phyloP scores from a whole-genome alignment of 345 rosid genomes.

The Mercurialis annua region DNA sequence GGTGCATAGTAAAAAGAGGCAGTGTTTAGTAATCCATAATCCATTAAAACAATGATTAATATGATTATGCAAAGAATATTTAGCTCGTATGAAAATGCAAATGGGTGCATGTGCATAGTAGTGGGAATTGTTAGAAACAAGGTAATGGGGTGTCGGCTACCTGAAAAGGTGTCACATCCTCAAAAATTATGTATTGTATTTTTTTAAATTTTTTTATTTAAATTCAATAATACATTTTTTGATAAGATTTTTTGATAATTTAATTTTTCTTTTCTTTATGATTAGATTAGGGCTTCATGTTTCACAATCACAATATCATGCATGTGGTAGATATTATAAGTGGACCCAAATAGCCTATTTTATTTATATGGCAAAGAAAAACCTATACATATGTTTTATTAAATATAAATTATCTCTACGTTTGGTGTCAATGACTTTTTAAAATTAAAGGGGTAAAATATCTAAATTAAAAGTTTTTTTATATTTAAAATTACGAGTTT shows the following conservation, averaged over 20 bases:
- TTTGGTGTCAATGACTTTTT: no score
- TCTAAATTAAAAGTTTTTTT: no score
- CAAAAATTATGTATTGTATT: neutral
- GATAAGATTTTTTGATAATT: neutral
- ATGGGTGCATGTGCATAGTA: conserved; percentile 38
- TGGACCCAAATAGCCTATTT: conserved; percentile 9
- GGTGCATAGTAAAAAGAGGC: no score
- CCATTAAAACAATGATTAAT: no score
- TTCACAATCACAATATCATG: neutral
- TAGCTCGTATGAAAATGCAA: conserved; percentile 6
- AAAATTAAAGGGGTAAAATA: no score
- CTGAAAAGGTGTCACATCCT: conserved; percentile 28
- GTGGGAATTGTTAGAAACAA: conserved; percentile 25
- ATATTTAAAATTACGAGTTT: no score
- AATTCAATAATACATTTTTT: neutral
- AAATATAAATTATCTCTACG: neutral
- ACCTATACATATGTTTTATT: neutral
- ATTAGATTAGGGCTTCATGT: neutral
- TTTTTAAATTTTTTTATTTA: neutral
- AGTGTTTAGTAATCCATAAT: no score
- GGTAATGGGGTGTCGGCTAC: conserved; percentile 39
- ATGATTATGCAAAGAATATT: neutral
- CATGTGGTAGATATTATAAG: neutral
- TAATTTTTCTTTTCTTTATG: neutral
- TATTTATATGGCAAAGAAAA: neutral